Conservation (phyloP, 2,329 filamentous ascomycete species). For the Aspergillus fructus region DNA sequence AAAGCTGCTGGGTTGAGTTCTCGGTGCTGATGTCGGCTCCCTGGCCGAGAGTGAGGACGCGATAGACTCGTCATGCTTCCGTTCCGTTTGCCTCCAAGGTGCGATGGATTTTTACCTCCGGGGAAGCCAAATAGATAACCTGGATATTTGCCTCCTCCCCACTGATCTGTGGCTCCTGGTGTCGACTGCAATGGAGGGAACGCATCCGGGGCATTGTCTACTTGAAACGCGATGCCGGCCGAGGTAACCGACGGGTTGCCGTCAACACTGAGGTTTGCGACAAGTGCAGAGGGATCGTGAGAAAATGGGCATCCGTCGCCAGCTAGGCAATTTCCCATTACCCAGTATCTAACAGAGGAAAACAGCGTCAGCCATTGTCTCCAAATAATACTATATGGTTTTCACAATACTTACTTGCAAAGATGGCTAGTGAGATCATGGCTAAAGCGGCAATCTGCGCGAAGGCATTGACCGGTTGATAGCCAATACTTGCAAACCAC, state of each 20-base stretch:
- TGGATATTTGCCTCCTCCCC: constrained; percentile 45
- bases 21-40: constrained; percentile 73
- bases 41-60: constrained; percentile 76
- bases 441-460: constrained; percentile 94
- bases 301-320: constrained; percentile 95
- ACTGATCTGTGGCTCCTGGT: constrained; percentile 60
- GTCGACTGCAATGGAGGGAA: constrained; percentile 74
- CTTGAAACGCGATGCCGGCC: constrained; percentile 66
- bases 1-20: constrained; percentile 66
- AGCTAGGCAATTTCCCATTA: constrained; percentile 91
- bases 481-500: constrained; percentile 98
- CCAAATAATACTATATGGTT: background rate
- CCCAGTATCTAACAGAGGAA: constrained; percentile 71
- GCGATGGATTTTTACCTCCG: constrained; percentile 47
- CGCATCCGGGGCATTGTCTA: constrained; percentile 73
- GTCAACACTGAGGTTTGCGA: constrained; percentile 76
- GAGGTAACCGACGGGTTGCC: constrained; percentile 41
- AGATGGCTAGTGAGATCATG: constrained; percentile 94
- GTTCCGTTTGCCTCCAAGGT: constrained; percentile 34
- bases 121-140: constrained; percentile 44
- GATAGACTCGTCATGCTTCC: constrained; percentile 56
- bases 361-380: background rate
- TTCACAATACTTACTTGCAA: constrained; percentile 78
- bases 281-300: constrained; percentile 84
- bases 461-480: constrained; percentile 89